Conservation (phyloP, 768 basidiomycete species). For the Hypholoma fasciculare region DNA sequence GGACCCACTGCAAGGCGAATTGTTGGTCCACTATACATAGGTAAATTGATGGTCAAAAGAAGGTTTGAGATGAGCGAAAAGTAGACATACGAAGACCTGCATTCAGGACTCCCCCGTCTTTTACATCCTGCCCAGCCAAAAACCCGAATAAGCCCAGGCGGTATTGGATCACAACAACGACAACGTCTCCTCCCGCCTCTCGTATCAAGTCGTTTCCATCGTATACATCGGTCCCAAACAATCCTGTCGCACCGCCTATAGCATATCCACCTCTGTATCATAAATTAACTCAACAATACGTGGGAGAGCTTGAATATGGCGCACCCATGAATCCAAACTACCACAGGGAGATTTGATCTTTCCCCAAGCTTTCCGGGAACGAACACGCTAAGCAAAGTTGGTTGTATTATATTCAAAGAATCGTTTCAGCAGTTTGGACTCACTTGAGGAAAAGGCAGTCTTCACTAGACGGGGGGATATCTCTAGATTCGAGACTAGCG, state of each 20-base stretch:
- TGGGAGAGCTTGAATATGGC: neutral
- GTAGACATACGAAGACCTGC: conserved; percentile 43
- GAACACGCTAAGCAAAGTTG: conserved; percentile 26
- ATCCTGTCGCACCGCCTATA: conserved; percentile 25
- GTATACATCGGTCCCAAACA: conserved; percentile 5
- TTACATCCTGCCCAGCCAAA: conserved; percentile 39
- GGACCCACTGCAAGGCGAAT: conserved; percentile 44
- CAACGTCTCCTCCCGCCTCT: conserved; percentile 31
- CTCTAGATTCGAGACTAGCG: neutral
- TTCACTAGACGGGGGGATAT: conserved; percentile 22
- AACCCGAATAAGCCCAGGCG: conserved; percentile 46
- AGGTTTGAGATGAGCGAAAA: neutral
- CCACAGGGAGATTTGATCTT: conserved; percentile 31
- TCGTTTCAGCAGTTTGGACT: neutral
- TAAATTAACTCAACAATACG: neutral
- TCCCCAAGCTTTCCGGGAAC: conserved; percentile 31
- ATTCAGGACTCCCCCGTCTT: conserved; percentile 42
- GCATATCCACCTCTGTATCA: conserved; percentile 31
- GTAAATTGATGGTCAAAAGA: neutral
- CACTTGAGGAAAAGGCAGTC: conserved; percentile 45
- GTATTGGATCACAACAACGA: conserved; percentile 42
- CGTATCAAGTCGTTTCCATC: conserved; percentile 36
- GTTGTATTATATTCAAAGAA: too few relatives aligned
- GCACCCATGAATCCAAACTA: conserved; percentile 47
- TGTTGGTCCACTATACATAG: conserved; percentile 39